Conservation (phyloP, 2,329 filamentous ascomycete genomes). For the Aspergillus glaucus region DNA sequence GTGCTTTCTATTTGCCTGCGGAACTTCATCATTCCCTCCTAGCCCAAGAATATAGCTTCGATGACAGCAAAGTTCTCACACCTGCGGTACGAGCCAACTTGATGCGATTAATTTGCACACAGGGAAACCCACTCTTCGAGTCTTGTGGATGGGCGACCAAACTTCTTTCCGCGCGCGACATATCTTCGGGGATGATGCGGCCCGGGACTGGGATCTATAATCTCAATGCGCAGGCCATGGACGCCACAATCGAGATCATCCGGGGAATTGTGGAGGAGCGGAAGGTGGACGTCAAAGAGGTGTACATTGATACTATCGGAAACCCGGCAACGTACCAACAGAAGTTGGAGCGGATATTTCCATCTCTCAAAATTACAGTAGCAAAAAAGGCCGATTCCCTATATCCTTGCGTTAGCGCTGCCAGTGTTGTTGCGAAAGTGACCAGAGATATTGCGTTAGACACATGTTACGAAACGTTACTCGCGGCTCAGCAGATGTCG, state of each 20-base stretch:
- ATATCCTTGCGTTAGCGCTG: constrained; percentile 88
- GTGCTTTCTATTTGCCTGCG: constrained; percentile 63
- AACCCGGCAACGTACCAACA: constrained; percentile 76
- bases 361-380: constrained; percentile 66
- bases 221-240: constrained; percentile 91
- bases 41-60: constrained; percentile 73
- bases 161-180: constrained; percentile 76
- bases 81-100: constrained; percentile 69
- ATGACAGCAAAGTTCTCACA: constrained; percentile 90
- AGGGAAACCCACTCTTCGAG: constrained; percentile 50
- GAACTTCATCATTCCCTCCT: constrained; percentile 66
- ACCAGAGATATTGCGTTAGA: constrained; percentile 87
- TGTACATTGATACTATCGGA: constrained; percentile 94
- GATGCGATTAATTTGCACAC: constrained; percentile 64
- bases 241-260: constrained; percentile 80
- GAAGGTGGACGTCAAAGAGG: constrained; percentile 77
- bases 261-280: constrained; percentile 61
- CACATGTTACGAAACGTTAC: constrained; percentile 59
- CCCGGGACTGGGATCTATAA: constrained; percentile 60
- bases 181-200: constrained; percentile 69
- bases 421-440: constrained; percentile 92
- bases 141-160: constrained; percentile 79
- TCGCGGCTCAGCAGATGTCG: constrained; percentile 16
- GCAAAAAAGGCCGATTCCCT: constrained; percentile 89
- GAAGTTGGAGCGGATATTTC: constrained; percentile 77